Percentiles rank a stretch among this genome's conserved stretches.
phyloP scores from a whole-genome alignment of 805 yeast genomes.

The Wickerhamomyces canadensis region DNA sequence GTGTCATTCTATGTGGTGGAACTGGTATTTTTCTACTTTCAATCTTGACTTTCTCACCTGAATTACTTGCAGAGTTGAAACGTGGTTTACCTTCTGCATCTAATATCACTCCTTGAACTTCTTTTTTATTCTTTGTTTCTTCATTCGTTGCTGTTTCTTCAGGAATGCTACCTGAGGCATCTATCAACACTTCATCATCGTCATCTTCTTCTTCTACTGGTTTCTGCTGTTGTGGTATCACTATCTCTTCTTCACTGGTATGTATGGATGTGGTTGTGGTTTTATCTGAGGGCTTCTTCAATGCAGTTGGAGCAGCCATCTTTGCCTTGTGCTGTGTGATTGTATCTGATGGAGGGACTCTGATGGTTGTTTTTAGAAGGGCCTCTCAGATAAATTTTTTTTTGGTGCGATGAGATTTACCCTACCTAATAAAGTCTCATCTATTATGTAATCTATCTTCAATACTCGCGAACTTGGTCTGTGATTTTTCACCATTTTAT shows the following conservation, averaged over 20 bases:
- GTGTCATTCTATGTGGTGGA: constrained; percentile 97
- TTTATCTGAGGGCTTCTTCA: constrained; percentile 15
- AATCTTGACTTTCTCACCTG: constrained; percentile 60
- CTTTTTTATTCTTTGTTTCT: constrained; percentile 19
- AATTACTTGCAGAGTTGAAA: constrained; percentile 64
- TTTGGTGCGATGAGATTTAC: constrained; percentile 1
- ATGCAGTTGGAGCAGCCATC: constrained; percentile 47
- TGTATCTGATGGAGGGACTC: too few species aligned
- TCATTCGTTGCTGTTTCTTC: constrained; percentile 9
- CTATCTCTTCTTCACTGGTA: too few species aligned
- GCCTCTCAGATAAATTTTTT: neutral
- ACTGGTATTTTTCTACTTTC: constrained; percentile 88
- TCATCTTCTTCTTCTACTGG: constrained; percentile 22
- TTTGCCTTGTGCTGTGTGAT: neutral
- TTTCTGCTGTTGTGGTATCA: too few species aligned
- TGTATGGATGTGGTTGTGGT: constrained; percentile 1
- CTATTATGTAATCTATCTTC: too few species aligned
- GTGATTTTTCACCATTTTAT: neutral
- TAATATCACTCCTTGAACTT: constrained; percentile 28
- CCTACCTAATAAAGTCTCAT: neutral
- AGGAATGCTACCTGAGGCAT: constrained; percentile 27
- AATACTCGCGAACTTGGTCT: neutral
- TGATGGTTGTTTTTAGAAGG: too few species aligned
- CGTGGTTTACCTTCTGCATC: constrained; percentile 89
- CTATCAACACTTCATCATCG: constrained; percentile 33